Base-by-base conservation (phyloP, 139 green algal species). In the Desmodesmus armatus region DNA sequence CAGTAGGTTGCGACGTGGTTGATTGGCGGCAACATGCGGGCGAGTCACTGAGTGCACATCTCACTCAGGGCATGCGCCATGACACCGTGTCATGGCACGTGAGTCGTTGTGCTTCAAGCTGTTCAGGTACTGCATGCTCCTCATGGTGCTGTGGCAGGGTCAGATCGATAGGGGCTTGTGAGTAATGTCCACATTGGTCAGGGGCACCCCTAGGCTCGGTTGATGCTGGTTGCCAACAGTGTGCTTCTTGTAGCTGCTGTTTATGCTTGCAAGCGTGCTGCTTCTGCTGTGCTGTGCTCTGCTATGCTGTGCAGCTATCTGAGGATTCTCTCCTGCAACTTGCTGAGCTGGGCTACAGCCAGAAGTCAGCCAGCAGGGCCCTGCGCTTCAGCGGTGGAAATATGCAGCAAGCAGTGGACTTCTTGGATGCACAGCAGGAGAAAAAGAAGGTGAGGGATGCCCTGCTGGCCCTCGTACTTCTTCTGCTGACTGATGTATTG, bases 331-430 rank as follows among this genome's bases (percentile, higher is more conserved):
- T 96, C 40, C 83, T 87, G 2, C 31, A 71, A 35, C 85, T 96
- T 21, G 60, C 86, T 41, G 78, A 71, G 62, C 95, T 96, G 91
- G 93, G 93, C 66, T 96, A 96, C 85, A 82, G 49, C 17, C 39
- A 76, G 17, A 33, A 73, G 13, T 90, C 95, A 84, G 62, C 80
- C 9, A 71, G 27, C 5, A 74, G 92, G 1, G 90, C 83, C 1
- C 82, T 96, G 78, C 86, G 92, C 44, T 90, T 95, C 78, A 88
- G 78, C 44, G 80, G 82, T 31, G 84, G 90, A 19, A 87, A 94
- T 75, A 58, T 91, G 23, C 40, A 31, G 0, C 47, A 51, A 6
- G 92, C 92, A 2, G 78, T 90, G 21, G 66, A 80, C 35, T 95
- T 95, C 86, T 78, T 93, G 25, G 51, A 67, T 31, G 49, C 93